Base-by-base conservation (phyloP, 257 asterid species). In the Eucommia ulmoides region DNA sequence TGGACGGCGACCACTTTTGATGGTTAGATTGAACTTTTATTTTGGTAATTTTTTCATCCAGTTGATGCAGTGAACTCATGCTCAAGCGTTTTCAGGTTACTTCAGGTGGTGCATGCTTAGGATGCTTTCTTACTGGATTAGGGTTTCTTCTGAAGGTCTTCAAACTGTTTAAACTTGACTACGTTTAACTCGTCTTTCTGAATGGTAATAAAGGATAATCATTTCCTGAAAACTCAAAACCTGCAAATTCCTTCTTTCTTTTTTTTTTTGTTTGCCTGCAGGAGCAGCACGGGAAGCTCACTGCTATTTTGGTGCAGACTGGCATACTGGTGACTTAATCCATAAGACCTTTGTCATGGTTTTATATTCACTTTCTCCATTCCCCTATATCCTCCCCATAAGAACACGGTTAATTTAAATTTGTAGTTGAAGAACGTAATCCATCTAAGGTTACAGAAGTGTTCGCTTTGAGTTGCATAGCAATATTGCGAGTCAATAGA, bases 91-190 rank as follows among this genome's bases (percentile, higher is more conserved):
- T 53, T 52, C 33, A 70, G 76, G 24, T 49, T 19, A 48, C 68
- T 60, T 62, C 72, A 2, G 64, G 59, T 8, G 67, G 71, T 58
- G 56, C 76, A 19, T 65, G 76, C 55, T 24, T 53, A 3, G 76
- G 68, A 56, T 55, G 69, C 62, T 42, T 65, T 21, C 44, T 70
- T 2, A 47, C 25, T 1, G 72, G 68, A 45, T 11, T 61, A 8
- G 72, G 69, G 1, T 70, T 65, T 47, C 53, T 61, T 26, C 61
- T 70, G 19, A 18, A 65, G 76, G 76, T 70, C 38, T 16, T 42
- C 8, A 35, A 35, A 3, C 9, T 35, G 15, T 10, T 15, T 35
- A 35, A 4, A 4, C n/a, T 29, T 29, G 38, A 35, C 2, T 2
- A 10, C 1, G 0, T 4, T 35, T 35, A 10, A 10, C 3, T 2